Percentiles rank a stretch among this genome's conserved stretches.
These are phyloP conservation scores for Meira miltonrushii DNA, from an alignment of 1,284 basidiomycete species.

Conservation along the genomic window DNA sequence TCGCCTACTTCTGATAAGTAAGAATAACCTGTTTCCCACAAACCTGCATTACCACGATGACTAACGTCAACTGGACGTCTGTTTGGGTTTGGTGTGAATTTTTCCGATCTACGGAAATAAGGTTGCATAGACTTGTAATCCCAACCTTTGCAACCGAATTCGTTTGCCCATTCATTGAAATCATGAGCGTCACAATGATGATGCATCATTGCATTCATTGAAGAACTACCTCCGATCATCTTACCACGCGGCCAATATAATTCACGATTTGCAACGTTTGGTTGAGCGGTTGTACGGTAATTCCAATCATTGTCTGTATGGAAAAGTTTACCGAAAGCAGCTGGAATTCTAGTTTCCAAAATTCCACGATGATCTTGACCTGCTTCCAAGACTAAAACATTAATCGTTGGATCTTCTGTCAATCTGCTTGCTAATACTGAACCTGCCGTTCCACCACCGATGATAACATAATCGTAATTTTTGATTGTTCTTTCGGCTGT, in stretches of 20 bases:
- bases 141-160: constrained; percentile 36
- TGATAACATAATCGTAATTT: constrained; percentile 24
- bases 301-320: constrained; percentile 35
- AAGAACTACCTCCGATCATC: constrained; percentile 53
- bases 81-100: constrained; percentile 25
- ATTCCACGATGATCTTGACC: constrained; percentile 22
- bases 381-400: constrained; percentile 38
- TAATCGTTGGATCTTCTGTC: constrained; percentile 28
- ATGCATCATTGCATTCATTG: constrained; percentile 55
- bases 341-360: constrained; percentile 30
- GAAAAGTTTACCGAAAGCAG: constrained; percentile 35
- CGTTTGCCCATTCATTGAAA: constrained; percentile 34
- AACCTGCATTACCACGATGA: constrained; percentile 30
- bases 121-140: constrained; percentile 26
- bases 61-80: constrained; percentile 26
- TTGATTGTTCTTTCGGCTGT: background rate
- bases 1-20: constrained; percentile 27
- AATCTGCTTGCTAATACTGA: constrained; percentile 35
- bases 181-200: constrained; percentile 31
- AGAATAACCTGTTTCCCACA: constrained; percentile 34
- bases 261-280: constrained; percentile 19
- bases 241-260: constrained; percentile 35
- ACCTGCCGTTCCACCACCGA: constrained; percentile 41
- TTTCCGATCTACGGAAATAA: constrained; percentile 25
- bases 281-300: constrained; percentile 33